phyloP scores from a whole-genome alignment of 2,329 filamentous ascomycete species.

The Talaromyces atroroseus region DNA sequence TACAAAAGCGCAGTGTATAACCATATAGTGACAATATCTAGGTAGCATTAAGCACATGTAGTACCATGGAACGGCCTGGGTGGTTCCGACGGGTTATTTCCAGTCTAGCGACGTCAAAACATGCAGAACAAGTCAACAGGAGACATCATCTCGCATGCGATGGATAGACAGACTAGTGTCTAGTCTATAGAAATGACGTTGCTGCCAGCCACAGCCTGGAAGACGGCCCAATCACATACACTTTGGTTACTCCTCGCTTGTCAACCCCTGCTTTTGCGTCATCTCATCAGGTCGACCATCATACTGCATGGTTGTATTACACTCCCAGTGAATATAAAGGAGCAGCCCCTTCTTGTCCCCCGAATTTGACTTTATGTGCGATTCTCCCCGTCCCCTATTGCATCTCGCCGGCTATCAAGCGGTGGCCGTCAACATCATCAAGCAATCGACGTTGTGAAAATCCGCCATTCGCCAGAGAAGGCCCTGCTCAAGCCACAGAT shows the following conservation, averaged over 20 bases:
- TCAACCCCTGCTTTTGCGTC: not conserved
- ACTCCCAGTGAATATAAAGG: not conserved
- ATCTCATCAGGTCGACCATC: not conserved
- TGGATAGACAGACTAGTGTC: not conserved
- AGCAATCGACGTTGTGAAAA: not conserved
- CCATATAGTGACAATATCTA: not conserved
- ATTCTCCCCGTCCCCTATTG: not conserved
- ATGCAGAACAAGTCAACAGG: not conserved
- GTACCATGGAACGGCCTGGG: not conserved
- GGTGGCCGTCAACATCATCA: not conserved
- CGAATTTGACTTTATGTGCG: too few species aligned
- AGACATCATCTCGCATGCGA: not conserved
- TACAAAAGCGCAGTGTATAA: not conserved
- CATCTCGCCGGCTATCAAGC: not conserved
- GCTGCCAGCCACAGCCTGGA: not conserved
- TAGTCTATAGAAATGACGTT: not conserved
- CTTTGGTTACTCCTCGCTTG: not conserved
- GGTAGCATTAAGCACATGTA: not conserved
- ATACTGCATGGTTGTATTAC: not conserved
- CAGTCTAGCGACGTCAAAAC: not conserved
- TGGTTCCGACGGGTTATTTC: not conserved
- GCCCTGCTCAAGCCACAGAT: constrained; percentile 1
- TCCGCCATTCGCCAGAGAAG: not conserved
- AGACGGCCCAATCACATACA: not conserved
- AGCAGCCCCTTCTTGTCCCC: too few species aligned